These are phyloP conservation scores for Seiridium unicorne DNA, from an alignment of 2,329 filamentous ascomycete species.

Conservation along the genomic window DNA sequence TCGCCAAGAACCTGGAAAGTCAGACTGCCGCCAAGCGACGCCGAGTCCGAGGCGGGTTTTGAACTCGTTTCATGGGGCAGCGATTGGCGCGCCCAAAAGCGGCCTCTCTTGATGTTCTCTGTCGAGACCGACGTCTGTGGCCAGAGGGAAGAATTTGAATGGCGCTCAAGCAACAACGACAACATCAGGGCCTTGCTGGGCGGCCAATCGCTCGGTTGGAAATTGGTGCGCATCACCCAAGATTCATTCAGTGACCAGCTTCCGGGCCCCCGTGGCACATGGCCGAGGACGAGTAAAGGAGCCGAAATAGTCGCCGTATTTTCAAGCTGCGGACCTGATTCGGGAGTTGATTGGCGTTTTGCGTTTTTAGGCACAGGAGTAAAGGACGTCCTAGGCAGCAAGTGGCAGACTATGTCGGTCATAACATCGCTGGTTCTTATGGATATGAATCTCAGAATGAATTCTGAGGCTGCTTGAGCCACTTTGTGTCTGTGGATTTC, in stretches of 20 bases:
- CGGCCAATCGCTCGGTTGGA: background rate
- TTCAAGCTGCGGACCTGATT: background rate
- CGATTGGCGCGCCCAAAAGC: conserved; percentile 3
- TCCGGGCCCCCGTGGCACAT: background rate
- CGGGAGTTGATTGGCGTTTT: background rate
- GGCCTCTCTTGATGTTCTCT: background rate
- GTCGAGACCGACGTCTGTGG: background rate
- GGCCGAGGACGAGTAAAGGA: background rate
- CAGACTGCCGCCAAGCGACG: background rate
- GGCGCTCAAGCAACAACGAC: conserved; percentile 5
- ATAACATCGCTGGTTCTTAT: background rate
- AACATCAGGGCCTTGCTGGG: conserved; percentile 1
- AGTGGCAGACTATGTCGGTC: background rate
- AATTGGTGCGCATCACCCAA: background rate
- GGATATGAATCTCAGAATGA: background rate
- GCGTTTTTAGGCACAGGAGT: background rate
- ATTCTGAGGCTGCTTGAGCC: background rate
- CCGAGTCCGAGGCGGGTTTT: background rate
- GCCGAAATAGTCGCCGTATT: conserved; percentile 4
- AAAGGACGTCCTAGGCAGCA: background rate
- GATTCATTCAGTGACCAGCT: background rate
- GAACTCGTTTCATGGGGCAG: background rate
- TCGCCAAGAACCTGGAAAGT: background rate
- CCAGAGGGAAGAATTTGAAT: background rate
- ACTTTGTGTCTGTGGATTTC: too few species aligned